Evolutionary conservation across 2,329 filamentous ascomycete genomes (phyloP).

Genomic region (Aspergillus aculeatinus): DNA sequence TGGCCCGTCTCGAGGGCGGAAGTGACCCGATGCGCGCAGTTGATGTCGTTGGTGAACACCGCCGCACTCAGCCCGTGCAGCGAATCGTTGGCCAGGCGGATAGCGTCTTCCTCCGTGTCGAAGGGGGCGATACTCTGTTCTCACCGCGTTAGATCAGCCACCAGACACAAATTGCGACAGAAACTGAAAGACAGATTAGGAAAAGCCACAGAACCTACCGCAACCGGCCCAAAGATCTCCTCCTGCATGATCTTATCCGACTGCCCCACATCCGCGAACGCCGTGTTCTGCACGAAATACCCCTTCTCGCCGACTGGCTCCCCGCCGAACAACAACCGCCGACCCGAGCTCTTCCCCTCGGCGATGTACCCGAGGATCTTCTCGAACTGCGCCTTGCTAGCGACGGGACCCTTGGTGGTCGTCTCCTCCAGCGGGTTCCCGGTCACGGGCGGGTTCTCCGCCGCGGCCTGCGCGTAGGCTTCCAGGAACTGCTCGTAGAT

Average conservation of each 20-base stretch:
- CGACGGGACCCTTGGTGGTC: constrained; percentile 26
- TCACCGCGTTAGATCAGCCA: no score
- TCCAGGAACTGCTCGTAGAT: constrained; percentile 34
- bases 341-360: constrained; percentile 23
- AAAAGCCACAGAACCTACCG: constrained; percentile 23
- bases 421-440: constrained; percentile 23
- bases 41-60: constrained; percentile 28
- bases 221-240: constrained; percentile 61
- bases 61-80: constrained; percentile 27
- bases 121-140: constrained; percentile 55
- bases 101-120: constrained; percentile 58
- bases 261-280: constrained; percentile 53
- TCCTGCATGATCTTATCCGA: constrained; percentile 50
- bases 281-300: constrained; percentile 63
- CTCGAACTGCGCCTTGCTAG: constrained; percentile 22
- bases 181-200: neutral
- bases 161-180: neutral
- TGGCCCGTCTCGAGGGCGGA: constrained; percentile 24
- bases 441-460: constrained; percentile 50
- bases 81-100: constrained; percentile 57
- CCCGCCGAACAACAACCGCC: constrained; percentile 25
- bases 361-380: constrained; percentile 26
- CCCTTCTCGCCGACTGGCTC: constrained; percentile 40
- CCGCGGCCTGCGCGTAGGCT: constrained; percentile 45
- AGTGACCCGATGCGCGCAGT: constrained; percentile 25